Evolutionary conservation across 148 eudicot species (phyloP).

Genomic region (Camellia sinensis): DNA sequence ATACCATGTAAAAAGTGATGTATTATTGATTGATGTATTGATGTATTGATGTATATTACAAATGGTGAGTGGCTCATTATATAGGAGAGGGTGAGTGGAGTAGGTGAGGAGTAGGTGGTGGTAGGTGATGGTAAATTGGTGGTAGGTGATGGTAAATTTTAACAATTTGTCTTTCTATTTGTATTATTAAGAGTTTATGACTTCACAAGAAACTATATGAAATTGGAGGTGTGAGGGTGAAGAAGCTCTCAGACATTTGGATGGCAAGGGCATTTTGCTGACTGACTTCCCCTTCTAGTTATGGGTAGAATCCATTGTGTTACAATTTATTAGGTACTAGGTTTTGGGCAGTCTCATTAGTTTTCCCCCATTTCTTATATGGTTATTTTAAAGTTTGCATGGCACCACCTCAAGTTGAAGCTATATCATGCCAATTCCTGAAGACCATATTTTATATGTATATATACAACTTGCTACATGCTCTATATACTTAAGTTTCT

Average conservation of each 20-base stretch:
- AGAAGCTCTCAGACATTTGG: background rate
- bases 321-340: background rate
- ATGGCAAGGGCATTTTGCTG: background rate
- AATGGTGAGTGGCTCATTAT: too few relatives aligned
- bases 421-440: background rate
- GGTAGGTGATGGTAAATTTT: too few relatives aligned
- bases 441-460: background rate
- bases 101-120: too few relatives aligned
- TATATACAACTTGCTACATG: too few relatives aligned
- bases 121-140: too few relatives aligned
- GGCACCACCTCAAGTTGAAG: background rate
- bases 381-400: background rate
- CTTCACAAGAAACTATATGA: background rate
- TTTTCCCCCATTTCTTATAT: background rate
- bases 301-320: background rate
- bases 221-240: too few relatives aligned
- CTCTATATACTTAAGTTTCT: background rate
- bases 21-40: too few relatives aligned
- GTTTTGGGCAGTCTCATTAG: background rate
- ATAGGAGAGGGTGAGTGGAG: too few relatives aligned
- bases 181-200: too few relatives aligned
- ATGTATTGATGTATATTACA: too few relatives aligned
- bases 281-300: background rate
- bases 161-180: too few relatives aligned
- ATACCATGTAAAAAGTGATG: too few relatives aligned